Evolutionary conservation across 768 basidiomycete genomes (phyloP).

Genomic region (Suillus placidus): DNA sequence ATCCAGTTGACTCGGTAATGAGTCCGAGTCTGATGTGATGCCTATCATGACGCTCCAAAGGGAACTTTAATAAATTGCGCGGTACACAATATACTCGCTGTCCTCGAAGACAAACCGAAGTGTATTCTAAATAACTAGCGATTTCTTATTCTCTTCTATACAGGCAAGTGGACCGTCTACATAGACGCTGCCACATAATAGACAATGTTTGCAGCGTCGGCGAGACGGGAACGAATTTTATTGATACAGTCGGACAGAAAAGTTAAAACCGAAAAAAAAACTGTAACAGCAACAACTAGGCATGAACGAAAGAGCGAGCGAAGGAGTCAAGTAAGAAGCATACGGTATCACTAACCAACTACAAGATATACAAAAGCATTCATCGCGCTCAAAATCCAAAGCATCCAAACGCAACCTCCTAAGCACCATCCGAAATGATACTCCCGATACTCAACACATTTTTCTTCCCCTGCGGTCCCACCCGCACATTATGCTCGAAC

Average conservation of each 20-base stretch:
- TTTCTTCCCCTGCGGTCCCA: slow-evolving; percentile 48
- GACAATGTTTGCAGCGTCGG: not conserved
- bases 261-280: not conserved
- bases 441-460: slow-evolving; percentile 71
- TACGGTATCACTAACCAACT: not conserved
- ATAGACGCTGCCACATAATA: not conserved
- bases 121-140: not conserved
- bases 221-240: not conserved
- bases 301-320: not conserved
- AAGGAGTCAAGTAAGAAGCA: not conserved
- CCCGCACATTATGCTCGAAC: slow-evolving; percentile 31
- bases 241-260: not conserved
- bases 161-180: not conserved
- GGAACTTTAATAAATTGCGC: too few relatives aligned
- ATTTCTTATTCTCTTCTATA: not conserved
- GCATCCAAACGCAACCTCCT: not conserved
- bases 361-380: slow-evolving; percentile 2
- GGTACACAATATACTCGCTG: not conserved
- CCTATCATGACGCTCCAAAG: too few relatives aligned
- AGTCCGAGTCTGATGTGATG: too few relatives aligned
- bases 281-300: not conserved
- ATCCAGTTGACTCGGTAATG: too few relatives aligned
- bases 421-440: slow-evolving; percentile 59
- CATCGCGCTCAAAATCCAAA: not conserved
- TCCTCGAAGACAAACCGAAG: not conserved